These are phyloP conservation scores for Ceratocystis huliohia DNA, from an alignment of 2,329 filamentous ascomycete genomes.

Conservation along the genomic window DNA sequence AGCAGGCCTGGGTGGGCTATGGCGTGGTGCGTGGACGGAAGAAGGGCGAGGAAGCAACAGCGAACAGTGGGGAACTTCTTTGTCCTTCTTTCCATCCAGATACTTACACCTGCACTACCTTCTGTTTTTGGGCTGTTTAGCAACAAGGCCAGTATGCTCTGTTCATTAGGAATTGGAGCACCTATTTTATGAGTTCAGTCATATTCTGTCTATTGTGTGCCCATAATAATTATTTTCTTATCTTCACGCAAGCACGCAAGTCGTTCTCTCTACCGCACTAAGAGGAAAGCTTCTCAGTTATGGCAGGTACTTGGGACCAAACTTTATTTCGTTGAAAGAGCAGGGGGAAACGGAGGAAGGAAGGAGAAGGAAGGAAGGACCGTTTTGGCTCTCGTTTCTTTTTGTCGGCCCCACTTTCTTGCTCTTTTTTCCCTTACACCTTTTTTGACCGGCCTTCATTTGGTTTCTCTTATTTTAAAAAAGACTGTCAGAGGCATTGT, in stretches of 20 bases:
- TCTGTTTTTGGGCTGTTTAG: too few relatives aligned
- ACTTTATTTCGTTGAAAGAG: slow-evolving; percentile 2
- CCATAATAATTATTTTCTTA: background rate
- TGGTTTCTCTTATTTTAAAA: background rate
- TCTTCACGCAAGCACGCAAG: background rate
- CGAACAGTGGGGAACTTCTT: background rate
- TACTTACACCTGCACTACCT: too few relatives aligned
- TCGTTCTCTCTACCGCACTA: background rate
- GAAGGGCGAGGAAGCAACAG: background rate
- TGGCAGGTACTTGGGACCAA: slow-evolving; percentile 10
- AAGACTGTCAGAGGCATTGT: background rate
- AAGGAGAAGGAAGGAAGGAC: background rate
- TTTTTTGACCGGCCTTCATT: background rate
- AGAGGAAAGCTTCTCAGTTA: background rate
- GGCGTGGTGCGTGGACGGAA: background rate
- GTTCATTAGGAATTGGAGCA: too few relatives aligned
- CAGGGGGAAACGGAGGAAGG: background rate
- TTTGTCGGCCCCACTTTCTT: background rate
- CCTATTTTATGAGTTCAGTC: too few relatives aligned
- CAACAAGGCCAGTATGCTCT: too few relatives aligned
- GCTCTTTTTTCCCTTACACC: background rate
- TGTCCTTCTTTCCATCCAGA: too few relatives aligned
- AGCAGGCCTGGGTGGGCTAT: background rate
- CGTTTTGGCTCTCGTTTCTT: background rate
- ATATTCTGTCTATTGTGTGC: background rate